A percentile compares a stretch with the other conserved stretches of the same genome.
Conservation (phyloP, 805 yeast species). For the Metschnikowia lochheadii region DNA sequence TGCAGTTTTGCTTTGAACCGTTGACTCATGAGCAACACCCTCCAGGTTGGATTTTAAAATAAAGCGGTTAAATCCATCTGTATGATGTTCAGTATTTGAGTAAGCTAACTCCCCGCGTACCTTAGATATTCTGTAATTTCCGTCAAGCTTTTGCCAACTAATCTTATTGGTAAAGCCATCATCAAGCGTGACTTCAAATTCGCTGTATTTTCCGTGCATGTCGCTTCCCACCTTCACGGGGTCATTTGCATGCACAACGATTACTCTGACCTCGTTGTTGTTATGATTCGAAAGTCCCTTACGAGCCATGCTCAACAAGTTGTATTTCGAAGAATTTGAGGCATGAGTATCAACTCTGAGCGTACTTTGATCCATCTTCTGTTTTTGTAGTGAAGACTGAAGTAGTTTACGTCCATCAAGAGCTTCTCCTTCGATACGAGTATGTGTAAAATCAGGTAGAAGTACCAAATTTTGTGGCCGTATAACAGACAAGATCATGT, state of each 20-base stretch:
- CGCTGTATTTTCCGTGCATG: constrained; percentile 41
- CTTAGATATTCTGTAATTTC: constrained; percentile 78
- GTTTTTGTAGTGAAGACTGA: constrained; percentile 27
- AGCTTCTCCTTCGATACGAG: constrained; percentile 16
- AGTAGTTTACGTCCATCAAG: constrained; percentile 28
- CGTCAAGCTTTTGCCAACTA: constrained; percentile 81
- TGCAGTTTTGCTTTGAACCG: background rate
- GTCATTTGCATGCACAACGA: constrained; percentile 34
- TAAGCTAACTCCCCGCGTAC: constrained; percentile 61
- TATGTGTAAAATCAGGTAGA: constrained; percentile 41
- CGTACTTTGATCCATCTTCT: constrained; percentile 24
- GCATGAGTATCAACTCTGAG: constrained; percentile 19
- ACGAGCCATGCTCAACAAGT: constrained; percentile 31
- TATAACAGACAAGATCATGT: constrained; percentile 70
- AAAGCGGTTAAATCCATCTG: constrained; percentile 12
- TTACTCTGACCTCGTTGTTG: constrained; percentile 28
- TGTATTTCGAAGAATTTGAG: constrained; percentile 22
- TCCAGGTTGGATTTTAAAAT: constrained; percentile 5
- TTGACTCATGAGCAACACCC: background rate
- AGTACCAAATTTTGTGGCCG: constrained; percentile 73
- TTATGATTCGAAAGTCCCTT: constrained; percentile 22
- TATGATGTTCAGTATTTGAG: constrained; percentile 14
- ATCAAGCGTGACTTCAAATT: constrained; percentile 64
- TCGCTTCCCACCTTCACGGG: constrained; percentile 41
- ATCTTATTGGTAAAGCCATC: constrained; percentile 56